Base-by-base conservation (phyloP, 768 basidiomycete species). In the Boletus vinaceobasis region DNA sequence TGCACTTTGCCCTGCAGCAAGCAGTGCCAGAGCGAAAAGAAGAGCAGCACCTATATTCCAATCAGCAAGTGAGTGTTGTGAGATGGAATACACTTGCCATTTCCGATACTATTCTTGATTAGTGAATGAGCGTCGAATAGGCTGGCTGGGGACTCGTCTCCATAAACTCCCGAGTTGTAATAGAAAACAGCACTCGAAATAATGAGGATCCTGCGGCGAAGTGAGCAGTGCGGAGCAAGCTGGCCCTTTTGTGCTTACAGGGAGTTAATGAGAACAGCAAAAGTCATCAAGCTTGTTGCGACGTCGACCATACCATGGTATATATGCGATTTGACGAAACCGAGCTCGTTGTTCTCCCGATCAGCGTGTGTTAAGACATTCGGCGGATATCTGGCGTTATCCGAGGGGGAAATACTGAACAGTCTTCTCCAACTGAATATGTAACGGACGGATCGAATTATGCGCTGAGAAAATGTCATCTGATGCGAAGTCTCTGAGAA, bases 221-320 rank as follows among this genome's bases (percentile, higher is more conserved):
- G 36, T 63, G 55, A 48, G 60, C 33, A 8, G 7, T 19, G 17
- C 23, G 0, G 8, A 39, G 14, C 13, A 48, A 39, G 10, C 13
- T 8, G 9, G 31, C 35, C 50, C 32, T 6, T 40, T 27, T 23
- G 43, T 33, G 72, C 83, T 52, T 60, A 88, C 89, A 89, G 66
- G 7, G 91, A 82, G 69, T 98, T 98, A 68, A 96, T 93, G 27
- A 91, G 73, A 17, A 96, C 83, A 0, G 95, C 94, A 64, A 96
- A 85, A 0, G 90, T 88, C 31, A 96, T 75, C 38, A 98, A 72
- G 62, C 83, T 85, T 31, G 76, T 65, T 23, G 84, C 78, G 14
- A 93, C 75, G 64, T 95, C 88, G 49, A 81, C 72, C 61, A 81
- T 79, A 1, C 81, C 82, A 55, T 89, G 86, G 55, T 78, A 79